These are phyloP conservation scores for Suhomyces emberorum DNA, from an alignment of 805 yeast genomes.

Conservation along the genomic window DNA sequence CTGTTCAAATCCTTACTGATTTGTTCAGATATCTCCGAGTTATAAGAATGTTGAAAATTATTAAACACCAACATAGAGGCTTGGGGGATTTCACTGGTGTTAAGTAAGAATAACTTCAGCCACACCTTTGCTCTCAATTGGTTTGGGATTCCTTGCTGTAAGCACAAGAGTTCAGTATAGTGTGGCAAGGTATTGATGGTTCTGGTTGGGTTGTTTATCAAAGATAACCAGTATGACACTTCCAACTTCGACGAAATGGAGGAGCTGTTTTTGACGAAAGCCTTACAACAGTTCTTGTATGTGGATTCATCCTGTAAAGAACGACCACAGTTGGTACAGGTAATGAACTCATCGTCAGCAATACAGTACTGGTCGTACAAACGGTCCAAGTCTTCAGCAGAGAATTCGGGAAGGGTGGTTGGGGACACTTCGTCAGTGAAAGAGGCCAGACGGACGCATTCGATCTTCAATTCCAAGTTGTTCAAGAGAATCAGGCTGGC, in stretches of 20 bases:
- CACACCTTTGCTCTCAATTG: slow-evolving; percentile 43
- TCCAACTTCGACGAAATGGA: slow-evolving; percentile 27
- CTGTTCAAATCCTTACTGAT: slow-evolving; percentile 58
- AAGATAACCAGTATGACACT: slow-evolving; percentile 42
- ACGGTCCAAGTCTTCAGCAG: slow-evolving; percentile 14
- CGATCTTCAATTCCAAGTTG: slow-evolving; percentile 28
- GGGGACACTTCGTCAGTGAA: slow-evolving; percentile 3
- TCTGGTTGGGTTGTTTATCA: slow-evolving; percentile 41
- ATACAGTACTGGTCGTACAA: slow-evolving; percentile 19
- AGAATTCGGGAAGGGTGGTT: slow-evolving; percentile 8
- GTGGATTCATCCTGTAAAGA: slow-evolving; percentile 11
- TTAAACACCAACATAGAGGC: slow-evolving; percentile 30
- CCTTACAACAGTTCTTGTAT: slow-evolving; percentile 23
- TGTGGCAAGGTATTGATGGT: slow-evolving; percentile 47
- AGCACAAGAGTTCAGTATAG: slow-evolving; percentile 42
- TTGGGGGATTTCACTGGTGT: slow-evolving; percentile 30
- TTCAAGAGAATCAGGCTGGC: slow-evolving; percentile 18
- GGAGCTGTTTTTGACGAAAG: slow-evolving; percentile 16
- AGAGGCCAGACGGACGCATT: slow-evolving; percentile 14
- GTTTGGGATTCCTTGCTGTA: slow-evolving; percentile 45
- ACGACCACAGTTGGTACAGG: slow-evolving; percentile 30
- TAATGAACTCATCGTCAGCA: slow-evolving; percentile 29
- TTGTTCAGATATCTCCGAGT: slow-evolving; percentile 36
- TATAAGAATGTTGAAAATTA: slow-evolving; percentile 43
- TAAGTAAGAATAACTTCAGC: slow-evolving; percentile 37